Conservation (phyloP, 495 filamentous ascomycete genomes). For the Aspergillus leporis region DNA sequence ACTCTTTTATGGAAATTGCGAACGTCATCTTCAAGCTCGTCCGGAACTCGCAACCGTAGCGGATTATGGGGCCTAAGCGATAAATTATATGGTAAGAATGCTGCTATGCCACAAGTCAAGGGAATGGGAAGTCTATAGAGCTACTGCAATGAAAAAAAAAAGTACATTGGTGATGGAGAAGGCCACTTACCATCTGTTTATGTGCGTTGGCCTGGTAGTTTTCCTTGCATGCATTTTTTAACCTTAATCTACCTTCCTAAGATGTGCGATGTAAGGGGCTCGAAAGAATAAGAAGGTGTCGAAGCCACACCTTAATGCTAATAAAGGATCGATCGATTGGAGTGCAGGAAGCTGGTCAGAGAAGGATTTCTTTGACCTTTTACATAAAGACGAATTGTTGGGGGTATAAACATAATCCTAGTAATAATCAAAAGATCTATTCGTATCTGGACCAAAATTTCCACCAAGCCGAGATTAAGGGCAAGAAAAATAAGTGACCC, state of each 20-base stretch:
- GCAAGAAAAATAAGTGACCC: too few relatives aligned
- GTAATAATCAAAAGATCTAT: background rate
- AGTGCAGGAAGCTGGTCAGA: background rate
- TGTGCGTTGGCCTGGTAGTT: background rate
- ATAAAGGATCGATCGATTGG: background rate
- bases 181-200: background rate
- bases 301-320: background rate
- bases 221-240: background rate
- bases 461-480: too few relatives aligned
- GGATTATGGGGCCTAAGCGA: slow-evolving; percentile 8
- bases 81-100: background rate
- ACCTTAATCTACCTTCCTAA: background rate
- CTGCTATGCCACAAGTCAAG: background rate
- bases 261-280: background rate
- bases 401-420: too few relatives aligned
- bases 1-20: slow-evolving; percentile 4
- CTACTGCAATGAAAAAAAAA: background rate
- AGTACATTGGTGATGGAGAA: background rate
- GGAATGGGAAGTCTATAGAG: too few relatives aligned
- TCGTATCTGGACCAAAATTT: background rate
- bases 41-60: slow-evolving; percentile 7
- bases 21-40: slow-evolving; percentile 19
- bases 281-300: background rate
- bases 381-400: too few relatives aligned
- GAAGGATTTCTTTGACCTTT: background rate